A percentile compares a stretch with the other conserved stretches of the same genome.
Conservation (phyloP, 495 filamentous ascomycete genomes). For the Penicillium steckii region DNA sequence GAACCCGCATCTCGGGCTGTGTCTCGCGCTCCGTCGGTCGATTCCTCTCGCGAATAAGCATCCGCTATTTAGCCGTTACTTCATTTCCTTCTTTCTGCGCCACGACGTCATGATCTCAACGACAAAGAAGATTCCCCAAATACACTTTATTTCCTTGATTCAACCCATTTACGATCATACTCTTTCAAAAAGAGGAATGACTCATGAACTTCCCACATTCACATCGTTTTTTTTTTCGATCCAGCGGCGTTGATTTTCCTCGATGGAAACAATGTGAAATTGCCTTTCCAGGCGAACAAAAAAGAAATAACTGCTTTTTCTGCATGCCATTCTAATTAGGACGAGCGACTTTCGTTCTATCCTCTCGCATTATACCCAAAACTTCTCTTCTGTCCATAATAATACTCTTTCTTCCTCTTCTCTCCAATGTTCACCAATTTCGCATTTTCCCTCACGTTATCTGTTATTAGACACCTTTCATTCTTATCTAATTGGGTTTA, state of each 20-base stretch:
- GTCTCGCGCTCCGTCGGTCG: conserved; percentile 21
- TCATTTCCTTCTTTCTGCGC: conserved; percentile 5
- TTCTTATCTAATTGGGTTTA: background rate
- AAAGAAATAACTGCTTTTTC: conserved; percentile 6
- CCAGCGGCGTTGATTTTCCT: conserved; percentile 7
- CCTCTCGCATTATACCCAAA: conserved; percentile 23
- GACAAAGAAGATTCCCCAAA: conserved; percentile 18
- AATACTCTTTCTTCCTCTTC: background rate
- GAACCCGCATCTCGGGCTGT: conserved; percentile 17
- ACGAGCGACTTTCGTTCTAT: conserved; percentile 15
- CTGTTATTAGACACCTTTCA: background rate
- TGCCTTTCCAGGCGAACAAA: background rate
- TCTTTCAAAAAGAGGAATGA: background rate
- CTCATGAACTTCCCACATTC: background rate
- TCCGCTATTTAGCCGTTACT: background rate
- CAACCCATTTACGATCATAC: conserved; percentile 16
- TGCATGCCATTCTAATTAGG: conserved; percentile 12
- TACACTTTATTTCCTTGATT: background rate
- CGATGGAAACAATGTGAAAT: background rate
- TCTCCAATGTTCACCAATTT: conserved; percentile 4
- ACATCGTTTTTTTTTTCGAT: background rate
- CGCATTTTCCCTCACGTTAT: background rate
- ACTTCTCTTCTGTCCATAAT: conserved; percentile 7
- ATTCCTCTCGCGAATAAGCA: conserved; percentile 22
- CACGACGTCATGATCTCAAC: conserved; percentile 26